Evolutionary conservation across 2,329 filamentous ascomycete genomes (phyloP).

Genomic region (Aspergillus tamarii): DNA sequence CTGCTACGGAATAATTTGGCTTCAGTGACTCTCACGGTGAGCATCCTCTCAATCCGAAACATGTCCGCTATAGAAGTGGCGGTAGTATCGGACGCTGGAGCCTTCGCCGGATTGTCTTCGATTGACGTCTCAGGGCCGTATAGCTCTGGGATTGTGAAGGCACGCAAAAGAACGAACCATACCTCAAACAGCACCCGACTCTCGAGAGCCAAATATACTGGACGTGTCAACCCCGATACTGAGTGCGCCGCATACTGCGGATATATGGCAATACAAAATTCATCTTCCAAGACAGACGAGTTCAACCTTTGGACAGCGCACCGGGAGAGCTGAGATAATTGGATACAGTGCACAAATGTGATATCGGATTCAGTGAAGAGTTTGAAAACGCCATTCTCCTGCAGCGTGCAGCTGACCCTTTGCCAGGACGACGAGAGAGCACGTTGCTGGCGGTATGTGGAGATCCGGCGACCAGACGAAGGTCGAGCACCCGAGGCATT

Average conservation of each 20-base stretch:
- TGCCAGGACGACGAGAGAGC: slow-evolving; percentile 73
- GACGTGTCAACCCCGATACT: slow-evolving; percentile 76
- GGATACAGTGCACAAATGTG: slow-evolving; percentile 77
- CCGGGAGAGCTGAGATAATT: slow-evolving; percentile 84
- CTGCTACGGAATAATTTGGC: slow-evolving; percentile 55
- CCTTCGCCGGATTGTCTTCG: slow-evolving; percentile 48
- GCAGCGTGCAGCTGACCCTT: slow-evolving; percentile 86
- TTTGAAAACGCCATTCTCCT: slow-evolving; percentile 93
- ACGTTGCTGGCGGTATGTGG: slow-evolving; percentile 59
- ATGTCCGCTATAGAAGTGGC: slow-evolving; percentile 56
- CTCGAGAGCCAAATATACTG: slow-evolving; percentile 86
- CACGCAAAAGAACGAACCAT: slow-evolving; percentile 89
- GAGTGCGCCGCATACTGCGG: slow-evolving; percentile 83
- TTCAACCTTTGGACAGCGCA: slow-evolving; percentile 90
- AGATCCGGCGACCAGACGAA: slow-evolving; percentile 47
- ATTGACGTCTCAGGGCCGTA: slow-evolving; percentile 65
- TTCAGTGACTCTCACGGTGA: slow-evolving; percentile 64
- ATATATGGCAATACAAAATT: slow-evolving; percentile 93
- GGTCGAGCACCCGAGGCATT: slow-evolving; percentile 43
- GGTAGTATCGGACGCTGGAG: slow-evolving; percentile 31
- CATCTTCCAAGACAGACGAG: slow-evolving; percentile 85
- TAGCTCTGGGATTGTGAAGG: slow-evolving; percentile 88
- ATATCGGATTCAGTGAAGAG: slow-evolving; percentile 85
- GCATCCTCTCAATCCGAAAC: slow-evolving; percentile 67
- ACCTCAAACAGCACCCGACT: slow-evolving; percentile 91